Conservation (phyloP, 768 basidiomycete species). For the Mycena indigotica region DNA sequence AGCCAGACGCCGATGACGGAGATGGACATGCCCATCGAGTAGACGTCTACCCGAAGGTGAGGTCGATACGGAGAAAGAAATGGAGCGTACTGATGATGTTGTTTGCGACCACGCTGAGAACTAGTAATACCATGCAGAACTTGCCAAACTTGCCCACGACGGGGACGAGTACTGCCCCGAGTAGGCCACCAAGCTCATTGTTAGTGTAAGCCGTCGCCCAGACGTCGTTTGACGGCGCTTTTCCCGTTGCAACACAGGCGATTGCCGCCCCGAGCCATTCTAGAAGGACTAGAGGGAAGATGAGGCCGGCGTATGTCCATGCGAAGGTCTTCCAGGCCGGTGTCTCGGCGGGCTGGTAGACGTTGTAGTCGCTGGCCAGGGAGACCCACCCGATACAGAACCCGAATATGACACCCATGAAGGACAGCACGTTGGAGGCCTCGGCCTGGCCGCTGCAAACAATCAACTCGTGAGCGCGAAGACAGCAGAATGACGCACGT, state of each 20-base stretch:
- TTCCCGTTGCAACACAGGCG: conserved; percentile 36
- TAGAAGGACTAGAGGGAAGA: conserved; percentile 35
- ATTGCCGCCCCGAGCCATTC: conserved; percentile 52
- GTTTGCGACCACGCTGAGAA: conserved; percentile 49
- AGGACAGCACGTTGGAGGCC: conserved; percentile 39
- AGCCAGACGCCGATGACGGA: conserved; percentile 44
- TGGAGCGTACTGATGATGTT: conserved; percentile 55
- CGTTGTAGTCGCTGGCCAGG: conserved; percentile 45
- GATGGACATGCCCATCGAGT: conserved; percentile 48
- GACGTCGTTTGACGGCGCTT: conserved; percentile 33
- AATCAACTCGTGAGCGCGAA: conserved; percentile 20
- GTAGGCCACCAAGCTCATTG: conserved; percentile 48
- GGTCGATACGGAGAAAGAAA: too few relatives aligned
- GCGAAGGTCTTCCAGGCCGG: conserved; percentile 40
- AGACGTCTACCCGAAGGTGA: too few relatives aligned
- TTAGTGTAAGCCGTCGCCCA: conserved; percentile 39
- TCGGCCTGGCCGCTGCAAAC: conserved; percentile 32
- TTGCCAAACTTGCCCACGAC: conserved; percentile 53
- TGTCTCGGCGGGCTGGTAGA: conserved; percentile 40
- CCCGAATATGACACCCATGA: conserved; percentile 43
- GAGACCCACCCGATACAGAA: conserved; percentile 47
- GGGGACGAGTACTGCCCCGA: conserved; percentile 52
- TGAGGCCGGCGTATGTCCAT: conserved; percentile 37
- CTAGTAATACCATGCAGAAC: conserved; percentile 58
- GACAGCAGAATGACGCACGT: conserved; percentile 9